phyloP scores from a whole-genome alignment of 805 yeast species.

The Wickerhamiella parazyma region DNA sequence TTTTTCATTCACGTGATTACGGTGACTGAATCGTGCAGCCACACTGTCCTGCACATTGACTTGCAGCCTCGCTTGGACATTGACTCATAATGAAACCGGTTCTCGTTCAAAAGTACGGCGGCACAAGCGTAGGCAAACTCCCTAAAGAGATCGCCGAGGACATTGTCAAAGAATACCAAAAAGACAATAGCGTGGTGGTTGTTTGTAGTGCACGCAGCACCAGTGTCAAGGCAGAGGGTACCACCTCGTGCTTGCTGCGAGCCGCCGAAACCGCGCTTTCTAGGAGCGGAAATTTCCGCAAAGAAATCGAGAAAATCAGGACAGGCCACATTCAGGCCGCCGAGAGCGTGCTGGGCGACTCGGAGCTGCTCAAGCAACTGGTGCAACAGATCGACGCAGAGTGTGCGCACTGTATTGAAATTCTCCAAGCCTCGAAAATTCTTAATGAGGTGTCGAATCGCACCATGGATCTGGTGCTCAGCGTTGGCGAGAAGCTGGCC shows the following conservation, averaged over 20 bases:
- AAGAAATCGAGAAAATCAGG: constrained; percentile 51
- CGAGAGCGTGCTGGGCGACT: constrained; percentile 32
- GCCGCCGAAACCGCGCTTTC: constrained; percentile 54
- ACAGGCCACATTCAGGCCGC: constrained; percentile 76
- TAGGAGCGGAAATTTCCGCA: constrained; percentile 29
- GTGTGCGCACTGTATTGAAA: constrained; percentile 50
- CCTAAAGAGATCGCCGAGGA: constrained; percentile 74
- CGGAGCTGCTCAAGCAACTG: constrained; percentile 38
- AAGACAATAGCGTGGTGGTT: constrained; percentile 59
- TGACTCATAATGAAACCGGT: constrained; percentile 28
- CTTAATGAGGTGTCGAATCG: constrained; percentile 85
- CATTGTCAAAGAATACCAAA: constrained; percentile 49
- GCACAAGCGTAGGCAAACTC: constrained; percentile 93
- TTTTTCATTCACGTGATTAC: background rate
- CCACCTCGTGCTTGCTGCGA: constrained; percentile 69
- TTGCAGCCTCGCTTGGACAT: background rate
- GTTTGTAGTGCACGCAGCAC: constrained; percentile 95
- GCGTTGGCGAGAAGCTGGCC: constrained; percentile 85
- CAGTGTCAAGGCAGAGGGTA: constrained; percentile 83
- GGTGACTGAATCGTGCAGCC: background rate
- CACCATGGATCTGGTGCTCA: constrained; percentile 79
- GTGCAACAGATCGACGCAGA: constrained; percentile 49
- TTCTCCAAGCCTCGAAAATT: constrained; percentile 75
- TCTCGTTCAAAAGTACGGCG: constrained; percentile 92
- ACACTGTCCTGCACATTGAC: background rate